Base-by-base conservation (phyloP, 768 basidiomycete species). In the Pulveroboletus sp. region DNA sequence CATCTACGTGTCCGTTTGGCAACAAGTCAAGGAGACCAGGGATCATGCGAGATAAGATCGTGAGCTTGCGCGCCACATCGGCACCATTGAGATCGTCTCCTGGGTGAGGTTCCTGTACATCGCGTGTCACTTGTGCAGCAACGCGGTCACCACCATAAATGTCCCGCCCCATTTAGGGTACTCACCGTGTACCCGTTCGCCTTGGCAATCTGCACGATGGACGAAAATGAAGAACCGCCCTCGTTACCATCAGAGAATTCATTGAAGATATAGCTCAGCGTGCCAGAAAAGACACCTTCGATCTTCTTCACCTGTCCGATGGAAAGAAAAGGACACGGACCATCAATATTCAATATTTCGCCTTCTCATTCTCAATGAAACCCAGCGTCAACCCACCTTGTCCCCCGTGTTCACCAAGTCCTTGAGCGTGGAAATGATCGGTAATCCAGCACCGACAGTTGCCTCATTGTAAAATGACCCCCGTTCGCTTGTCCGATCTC, bases 251-350 rank as follows among this genome's bases (percentile, higher is more conserved):
- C 84, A 3, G 89, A 69, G 85, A 73, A 93, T 91, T 93, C 84
- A 73, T 98, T 98, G 79, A 99, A 99, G 72, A 99, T 98, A 73
- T 98, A 99, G 65, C 88, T 92, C 77, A 99, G 82, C 3, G 96
- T 99, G 8, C 96, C 96, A 5, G 90, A 93, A 69, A 99, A 91
- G 18, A 98, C 96, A 35, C 96, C 96, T 69, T 99, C 96, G 57
- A 98, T 90, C 75, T 91, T 95, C 60, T 76, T 72, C 54, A 95
- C 74, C 86, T 89, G 53, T 24, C 41, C 39, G 41, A 39, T 17
- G 15, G 42, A 21, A 30, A 44, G n/a, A 33, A 3, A 11, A 33
- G 9, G 8, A 4, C 26, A n/a, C 9, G 24, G 13, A 0, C 26
- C 15, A 24, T 50, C 49, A 50, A 26, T n/a, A 5, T 36, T 41